Percentiles rank a stretch among this genome's conserved stretches.
phyloP scores from a whole-genome alignment of 2,329 filamentous ascomycete genomes.

The Aquanectria penicillioides region DNA sequence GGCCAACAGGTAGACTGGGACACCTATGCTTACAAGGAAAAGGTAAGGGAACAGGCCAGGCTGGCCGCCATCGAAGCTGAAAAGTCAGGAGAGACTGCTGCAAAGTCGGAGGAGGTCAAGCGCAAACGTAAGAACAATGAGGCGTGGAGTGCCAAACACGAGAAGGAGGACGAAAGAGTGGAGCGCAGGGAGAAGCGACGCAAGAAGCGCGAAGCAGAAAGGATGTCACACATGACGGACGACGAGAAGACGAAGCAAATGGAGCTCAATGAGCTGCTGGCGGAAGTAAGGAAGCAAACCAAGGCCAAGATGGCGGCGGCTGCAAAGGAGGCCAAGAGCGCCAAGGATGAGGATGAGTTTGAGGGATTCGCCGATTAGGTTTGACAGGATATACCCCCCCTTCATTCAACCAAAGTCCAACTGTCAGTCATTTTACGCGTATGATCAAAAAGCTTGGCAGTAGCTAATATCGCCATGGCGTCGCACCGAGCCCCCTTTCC shows the following conservation, averaged over 20 bases:
- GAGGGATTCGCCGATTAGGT: conserved; percentile 65
- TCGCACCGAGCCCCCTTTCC: no score
- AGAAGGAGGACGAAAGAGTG: conserved; percentile 70
- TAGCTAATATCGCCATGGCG: no score
- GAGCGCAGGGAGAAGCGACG: conserved; percentile 72
- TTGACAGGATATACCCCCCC: conserved; percentile 40
- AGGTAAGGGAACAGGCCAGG: conserved; percentile 73
- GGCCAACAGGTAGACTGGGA: conserved; percentile 74
- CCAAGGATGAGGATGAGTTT: conserved; percentile 64
- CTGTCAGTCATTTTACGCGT: neutral
- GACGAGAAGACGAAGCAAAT: conserved; percentile 71
- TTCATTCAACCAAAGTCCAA: neutral
- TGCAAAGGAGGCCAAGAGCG: conserved; percentile 52
- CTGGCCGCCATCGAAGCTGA: conserved; percentile 64
- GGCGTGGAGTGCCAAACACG: conserved; percentile 78
- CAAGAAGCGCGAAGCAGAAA: conserved; percentile 71
- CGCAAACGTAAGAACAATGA: conserved; percentile 71
- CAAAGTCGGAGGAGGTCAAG: conserved; percentile 55
- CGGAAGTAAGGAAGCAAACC: conserved; percentile 70
- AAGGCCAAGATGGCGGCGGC: conserved; percentile 49
- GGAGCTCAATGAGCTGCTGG: conserved; percentile 72
- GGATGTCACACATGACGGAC: conserved; percentile 73
- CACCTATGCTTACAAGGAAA: conserved; percentile 76
- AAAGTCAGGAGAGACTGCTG: conserved; percentile 49
- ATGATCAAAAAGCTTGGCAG: no score